Evolutionary conservation across 305 asterid genomes (phyloP).

Genomic region (Solanum hybrid): DNA sequence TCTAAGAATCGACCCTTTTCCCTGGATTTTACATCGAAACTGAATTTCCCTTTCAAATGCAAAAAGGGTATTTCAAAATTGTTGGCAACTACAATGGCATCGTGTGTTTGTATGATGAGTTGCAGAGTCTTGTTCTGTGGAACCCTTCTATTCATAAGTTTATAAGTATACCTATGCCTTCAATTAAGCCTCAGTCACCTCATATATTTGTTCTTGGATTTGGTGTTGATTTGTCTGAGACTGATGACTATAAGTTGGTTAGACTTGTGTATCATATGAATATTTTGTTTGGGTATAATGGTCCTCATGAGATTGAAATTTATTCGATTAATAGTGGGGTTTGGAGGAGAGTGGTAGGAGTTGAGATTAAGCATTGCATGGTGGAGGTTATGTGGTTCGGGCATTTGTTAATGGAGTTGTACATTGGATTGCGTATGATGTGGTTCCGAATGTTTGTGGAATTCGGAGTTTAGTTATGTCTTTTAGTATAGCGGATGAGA

Average conservation of each 20-base stretch:
- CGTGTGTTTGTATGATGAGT: neutral
- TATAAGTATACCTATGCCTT: neutral
- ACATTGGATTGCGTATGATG: neutral
- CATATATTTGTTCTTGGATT: neutral
- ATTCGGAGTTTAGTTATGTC: neutral
- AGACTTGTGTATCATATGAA: neutral
- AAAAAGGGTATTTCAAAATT: no score
- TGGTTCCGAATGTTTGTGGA: neutral
- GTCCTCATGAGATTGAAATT: neutral
- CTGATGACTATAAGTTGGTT: neutral
- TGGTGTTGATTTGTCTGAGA: neutral
- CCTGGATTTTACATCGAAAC: no score
- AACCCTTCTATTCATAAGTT: neutral
- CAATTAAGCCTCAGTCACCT: neutral
- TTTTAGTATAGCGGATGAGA: neutral
- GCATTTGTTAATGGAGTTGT: neutral
- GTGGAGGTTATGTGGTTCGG: neutral
- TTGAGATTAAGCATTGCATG: neutral
- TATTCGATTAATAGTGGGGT: no score
- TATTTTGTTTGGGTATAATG: neutral
- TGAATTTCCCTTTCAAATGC: no score
- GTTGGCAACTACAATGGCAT: no score
- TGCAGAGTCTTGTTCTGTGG: neutral
- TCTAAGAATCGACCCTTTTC: no score
- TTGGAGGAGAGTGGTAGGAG: no score